These are phyloP conservation scores for Russula virescens DNA, from an alignment of 768 basidiomycete species.

Conservation along the genomic window DNA sequence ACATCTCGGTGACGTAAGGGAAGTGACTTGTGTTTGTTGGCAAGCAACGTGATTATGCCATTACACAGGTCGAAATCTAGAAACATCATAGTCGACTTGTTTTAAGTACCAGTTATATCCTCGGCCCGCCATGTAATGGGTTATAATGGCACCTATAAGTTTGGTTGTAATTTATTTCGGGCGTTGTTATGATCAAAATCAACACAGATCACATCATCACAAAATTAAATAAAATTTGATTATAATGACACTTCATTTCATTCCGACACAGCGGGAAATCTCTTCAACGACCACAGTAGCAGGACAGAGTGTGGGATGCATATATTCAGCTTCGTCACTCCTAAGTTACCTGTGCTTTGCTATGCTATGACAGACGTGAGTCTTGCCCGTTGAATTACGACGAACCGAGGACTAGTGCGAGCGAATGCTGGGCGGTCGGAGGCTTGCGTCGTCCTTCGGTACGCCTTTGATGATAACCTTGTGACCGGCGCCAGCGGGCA, in stretches of 20 bases:
- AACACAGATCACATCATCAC: too few relatives aligned
- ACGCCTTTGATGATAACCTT: constrained; percentile 54
- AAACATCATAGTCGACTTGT: too few relatives aligned
- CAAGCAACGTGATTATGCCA: constrained; percentile 5
- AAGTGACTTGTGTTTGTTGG: not conserved
- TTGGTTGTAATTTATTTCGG: too few relatives aligned
- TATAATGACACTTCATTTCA: too few relatives aligned
- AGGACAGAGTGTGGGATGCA: not conserved
- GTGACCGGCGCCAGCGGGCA: constrained; percentile 72
- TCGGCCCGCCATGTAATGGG: too few relatives aligned
- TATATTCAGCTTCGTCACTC: not conserved
- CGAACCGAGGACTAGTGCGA: not conserved
- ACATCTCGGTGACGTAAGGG: not conserved
- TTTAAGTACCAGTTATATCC: too few relatives aligned
- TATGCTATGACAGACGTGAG: not conserved
- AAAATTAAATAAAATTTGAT: too few relatives aligned
- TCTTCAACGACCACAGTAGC: not conserved
- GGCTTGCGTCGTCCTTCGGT: constrained; percentile 34
- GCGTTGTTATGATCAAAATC: too few relatives aligned
- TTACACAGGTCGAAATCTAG: too few relatives aligned
- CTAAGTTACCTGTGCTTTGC: not conserved
- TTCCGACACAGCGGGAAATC: not conserved
- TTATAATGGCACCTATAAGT: too few relatives aligned
- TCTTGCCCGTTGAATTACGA: not conserved
- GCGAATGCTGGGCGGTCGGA: constrained; percentile 14